Conservation (phyloP, 108 stramenopile genomes). For the Seminavis robusta region DNA sequence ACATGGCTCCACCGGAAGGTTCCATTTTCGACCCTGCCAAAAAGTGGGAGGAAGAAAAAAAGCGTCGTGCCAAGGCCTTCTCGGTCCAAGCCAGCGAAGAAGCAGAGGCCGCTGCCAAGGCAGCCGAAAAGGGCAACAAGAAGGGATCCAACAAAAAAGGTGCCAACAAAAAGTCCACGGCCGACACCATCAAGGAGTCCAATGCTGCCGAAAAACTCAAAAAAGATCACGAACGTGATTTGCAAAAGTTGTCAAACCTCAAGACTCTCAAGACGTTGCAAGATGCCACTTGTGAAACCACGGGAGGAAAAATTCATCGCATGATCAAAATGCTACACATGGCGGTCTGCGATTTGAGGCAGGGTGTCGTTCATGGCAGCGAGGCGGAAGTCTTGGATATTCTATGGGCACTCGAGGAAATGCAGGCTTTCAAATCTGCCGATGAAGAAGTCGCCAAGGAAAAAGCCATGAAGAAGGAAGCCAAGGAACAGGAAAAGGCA, state of each 20-base stretch:
- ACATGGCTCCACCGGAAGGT: constrained; percentile 90
- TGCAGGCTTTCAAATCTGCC: constrained; percentile 74
- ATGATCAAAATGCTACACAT: constrained; percentile 96
- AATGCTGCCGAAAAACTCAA: constrained; percentile 83
- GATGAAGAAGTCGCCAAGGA: constrained; percentile 69
- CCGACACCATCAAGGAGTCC: constrained; percentile 87
- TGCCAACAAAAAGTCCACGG: constrained; percentile 72
- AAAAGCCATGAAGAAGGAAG: constrained; percentile 83
- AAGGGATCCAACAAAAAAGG: constrained; percentile 52
- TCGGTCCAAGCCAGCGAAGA: constrained; percentile 16
- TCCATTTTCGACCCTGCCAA: constrained; percentile 83
- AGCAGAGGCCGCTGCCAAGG: constrained; percentile 29
- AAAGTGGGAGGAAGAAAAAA: constrained; percentile 87
- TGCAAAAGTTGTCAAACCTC: constrained; percentile 90
- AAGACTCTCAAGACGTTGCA: constrained; percentile 83
- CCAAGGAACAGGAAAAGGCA: constrained; percentile 78
- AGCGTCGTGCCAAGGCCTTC: constrained; percentile 55
- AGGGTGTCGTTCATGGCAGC: constrained; percentile 63
- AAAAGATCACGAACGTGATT: constrained; percentile 83
- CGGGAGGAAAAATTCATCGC: constrained; percentile 89
- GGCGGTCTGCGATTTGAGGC: constrained; percentile 69
- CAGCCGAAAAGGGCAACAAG: constrained; percentile 41
- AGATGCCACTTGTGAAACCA: constrained; percentile 86
- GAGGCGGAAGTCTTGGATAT: constrained; percentile 92
- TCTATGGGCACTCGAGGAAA: constrained; percentile 94